phyloP scores from a whole-genome alignment of 2,329 filamentous ascomycete species.

The Alternaria rosae region DNA sequence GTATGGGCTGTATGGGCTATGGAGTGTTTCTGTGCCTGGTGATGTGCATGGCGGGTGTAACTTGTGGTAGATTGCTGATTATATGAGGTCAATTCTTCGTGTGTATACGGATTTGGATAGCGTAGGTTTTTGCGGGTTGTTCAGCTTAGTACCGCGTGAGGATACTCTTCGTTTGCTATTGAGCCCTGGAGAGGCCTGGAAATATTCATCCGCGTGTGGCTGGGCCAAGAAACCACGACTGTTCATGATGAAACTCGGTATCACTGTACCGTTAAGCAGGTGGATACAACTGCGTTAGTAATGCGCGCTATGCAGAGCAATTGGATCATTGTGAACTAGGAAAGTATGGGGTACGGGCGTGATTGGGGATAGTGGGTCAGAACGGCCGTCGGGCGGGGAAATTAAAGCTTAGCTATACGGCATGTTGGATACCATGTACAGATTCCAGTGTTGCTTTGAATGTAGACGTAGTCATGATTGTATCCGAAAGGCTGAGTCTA shows the following conservation, averaged over 20 bases:
- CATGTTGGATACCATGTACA: background rate
- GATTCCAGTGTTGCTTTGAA: rapidly evolving
- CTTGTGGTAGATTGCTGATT: background rate
- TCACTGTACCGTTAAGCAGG: background rate
- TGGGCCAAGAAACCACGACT: background rate
- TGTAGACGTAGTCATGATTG: background rate
- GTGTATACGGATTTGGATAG: background rate
- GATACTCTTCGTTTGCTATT: background rate
- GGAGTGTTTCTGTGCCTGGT: background rate
- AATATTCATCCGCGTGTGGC: conserved; percentile 2
- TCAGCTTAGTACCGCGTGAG: background rate
- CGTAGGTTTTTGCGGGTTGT: background rate
- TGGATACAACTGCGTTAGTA: background rate
- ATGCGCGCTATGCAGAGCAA: background rate
- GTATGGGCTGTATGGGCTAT: conserved; percentile 1
- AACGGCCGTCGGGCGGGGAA: conserved; percentile 9
- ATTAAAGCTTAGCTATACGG: conserved; percentile 13
- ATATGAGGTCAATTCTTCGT: background rate
- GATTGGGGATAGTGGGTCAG: conserved; percentile 6
- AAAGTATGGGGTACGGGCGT: background rate
- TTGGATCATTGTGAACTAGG: background rate
- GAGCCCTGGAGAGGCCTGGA: background rate
- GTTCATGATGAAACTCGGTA: background rate
- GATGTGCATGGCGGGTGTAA: background rate
- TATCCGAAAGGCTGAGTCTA: rapidly evolving